Base-by-base conservation (phyloP, 1,139 yeast genomes). In the Wickerhamiella pararugosa region DNA sequence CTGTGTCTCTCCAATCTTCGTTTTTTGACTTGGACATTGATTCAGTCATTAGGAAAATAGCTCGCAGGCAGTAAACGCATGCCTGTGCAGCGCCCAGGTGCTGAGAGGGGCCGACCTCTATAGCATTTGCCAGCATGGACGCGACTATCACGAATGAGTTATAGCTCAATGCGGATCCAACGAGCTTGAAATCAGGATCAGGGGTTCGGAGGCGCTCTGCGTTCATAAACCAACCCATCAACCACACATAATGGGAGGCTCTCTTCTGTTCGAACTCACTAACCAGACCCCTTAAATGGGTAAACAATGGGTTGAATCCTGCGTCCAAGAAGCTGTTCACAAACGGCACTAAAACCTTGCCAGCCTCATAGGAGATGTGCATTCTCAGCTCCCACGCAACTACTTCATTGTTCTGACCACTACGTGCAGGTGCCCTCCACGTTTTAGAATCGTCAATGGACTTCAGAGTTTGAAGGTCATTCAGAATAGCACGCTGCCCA, bases 151-250 rank as follows among this genome's bases (percentile, higher is more conserved):
- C 69, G 45, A 84, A 75, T 41, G 76, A 71, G 29, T 76, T 72
- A 47, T 78, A 83, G 47, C 76, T 71, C 36, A 87, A 62, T 1
- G 77, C 79, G 4, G 73, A 73, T 4, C 82, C 83, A 4, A 86
- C 71, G 2, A 77, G 70, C 0, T 79, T 77, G 54, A 67, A 78
- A 47, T 78, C 78, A 26, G 40, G 25, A 47, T 5, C 43, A 29
- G 41, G 45, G 32, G 42, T 11, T 7, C 56, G 46, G 2, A 46
- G 47, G 3, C 50, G 45, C 41, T 59, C 66, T 2, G 61, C 63
- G 10, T 54, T 68, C 29, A 75, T 53, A 53, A 84, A 80, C 95
- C 95, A 90, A 0, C 86, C 68, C 7, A 72, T 64, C 5, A 83
- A 64, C 46, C 73, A 66, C 43, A 82, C 70, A 56, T 71, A 86